phyloP scores from a whole-genome alignment of 768 basidiomycete genomes.

The Suillus variegatus region DNA sequence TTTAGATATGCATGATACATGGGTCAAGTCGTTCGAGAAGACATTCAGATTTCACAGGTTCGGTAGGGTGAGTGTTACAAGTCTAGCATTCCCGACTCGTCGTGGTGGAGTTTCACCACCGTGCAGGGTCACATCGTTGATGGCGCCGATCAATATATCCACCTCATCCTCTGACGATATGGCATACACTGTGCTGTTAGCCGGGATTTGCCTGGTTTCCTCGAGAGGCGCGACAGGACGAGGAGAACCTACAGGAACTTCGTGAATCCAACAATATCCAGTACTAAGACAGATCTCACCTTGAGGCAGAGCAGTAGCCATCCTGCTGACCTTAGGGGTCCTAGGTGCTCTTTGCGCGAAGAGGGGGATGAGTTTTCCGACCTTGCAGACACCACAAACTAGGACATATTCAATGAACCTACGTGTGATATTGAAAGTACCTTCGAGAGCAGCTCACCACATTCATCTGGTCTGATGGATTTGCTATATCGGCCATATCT shows the following conservation, averaged over 20 bases:
- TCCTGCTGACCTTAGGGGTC: constrained; percentile 41
- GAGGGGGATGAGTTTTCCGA: constrained; percentile 57
- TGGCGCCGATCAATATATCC: constrained; percentile 15
- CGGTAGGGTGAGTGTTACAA: constrained; percentile 48
- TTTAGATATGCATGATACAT: constrained; percentile 41
- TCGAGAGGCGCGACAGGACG: background rate
- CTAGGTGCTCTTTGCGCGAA: constrained; percentile 44
- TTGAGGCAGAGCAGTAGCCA: constrained; percentile 46
- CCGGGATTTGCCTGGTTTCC: background rate
- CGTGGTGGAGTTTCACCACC: background rate
- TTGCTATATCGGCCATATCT: constrained; percentile 79
- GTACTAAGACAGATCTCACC: constrained; percentile 32
- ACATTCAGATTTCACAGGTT: constrained; percentile 58
- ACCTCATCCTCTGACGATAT: constrained; percentile 12
- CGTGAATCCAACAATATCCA: background rate
- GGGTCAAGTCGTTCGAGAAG: constrained; percentile 47
- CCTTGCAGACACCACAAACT: constrained; percentile 72
- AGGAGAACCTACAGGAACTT: constrained; percentile 20
- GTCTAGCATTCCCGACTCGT: no score
- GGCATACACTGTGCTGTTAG: background rate
- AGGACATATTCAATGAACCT: background rate
- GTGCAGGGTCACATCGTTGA: constrained; percentile 11
- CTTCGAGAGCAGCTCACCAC: constrained; percentile 44
- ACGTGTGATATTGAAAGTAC: background rate
- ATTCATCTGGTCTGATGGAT: constrained; percentile 67